Evolutionary conservation across 2,329 filamentous ascomycete species (phyloP), one percentile per base, ranked within the genome.

Genomic region (Aurifilum marmelostoma): DNA sequence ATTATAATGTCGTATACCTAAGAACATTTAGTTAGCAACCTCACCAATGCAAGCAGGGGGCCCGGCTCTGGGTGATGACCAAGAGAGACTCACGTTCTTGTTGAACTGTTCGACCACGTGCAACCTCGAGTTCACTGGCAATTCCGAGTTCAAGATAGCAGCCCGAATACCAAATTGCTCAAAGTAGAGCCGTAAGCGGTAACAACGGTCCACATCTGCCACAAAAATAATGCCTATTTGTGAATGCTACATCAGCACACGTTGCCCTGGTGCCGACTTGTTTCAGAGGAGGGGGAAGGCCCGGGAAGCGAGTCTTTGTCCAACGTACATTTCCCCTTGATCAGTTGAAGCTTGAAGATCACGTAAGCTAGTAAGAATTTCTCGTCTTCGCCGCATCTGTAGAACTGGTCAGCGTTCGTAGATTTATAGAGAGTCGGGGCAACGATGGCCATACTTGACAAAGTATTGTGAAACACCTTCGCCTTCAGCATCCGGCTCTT

Each of bases 21-120:
- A 16, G n/a, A 12, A 14, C n/a, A 12, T 41, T 3, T 21, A 21
- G 24, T 71, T 52, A 71, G 67, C 59, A 4, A 63, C 29, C 5
- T 21, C 41, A 34, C 24, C 27, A 41, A 32, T 18, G 21, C 18
- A 1, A 24, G 32, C 9, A 43, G 14, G 16, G 12, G 21, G 14
- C 7, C 27, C 3, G 18, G 14, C 3, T 8, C n/a, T 14, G 1
- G 14, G 50, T 24, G 12, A 7, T 3, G 4, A 27, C 9, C 14
- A 18, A 6, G 32, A 43, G 37, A 1, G 39, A 63, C 69, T 43
- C 41, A 98, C 90, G 66, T 93, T 92, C 80, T 92, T 92, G 83
- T 98, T 99, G 82, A 99, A 99, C 78, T 98, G 94, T 75, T 98
- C 92, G 2, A 99, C 95, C 1, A 97, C 94, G 77, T 99, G 95